A percentile compares a stretch with the other conserved stretches of the same genome.
phyloP scores from a whole-genome alignment of 225 moss, liverwort and hornwort genomes.

The Sphagnum tenellum region DNA sequence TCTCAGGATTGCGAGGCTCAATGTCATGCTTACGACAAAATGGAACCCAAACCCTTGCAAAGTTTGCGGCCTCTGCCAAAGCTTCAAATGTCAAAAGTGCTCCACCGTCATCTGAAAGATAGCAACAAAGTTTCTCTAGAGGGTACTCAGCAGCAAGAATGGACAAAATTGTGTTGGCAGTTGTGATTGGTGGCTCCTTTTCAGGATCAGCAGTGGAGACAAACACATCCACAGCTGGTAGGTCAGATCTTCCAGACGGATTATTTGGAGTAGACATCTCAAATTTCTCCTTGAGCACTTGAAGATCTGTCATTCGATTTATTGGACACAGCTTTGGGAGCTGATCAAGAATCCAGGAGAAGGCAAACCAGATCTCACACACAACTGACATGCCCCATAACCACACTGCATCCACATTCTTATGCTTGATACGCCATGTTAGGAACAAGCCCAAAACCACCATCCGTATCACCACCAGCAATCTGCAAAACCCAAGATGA shows the following conservation, averaged over 20 bases:
- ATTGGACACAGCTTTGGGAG: slow-evolving; percentile 78
- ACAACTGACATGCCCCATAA: slow-evolving; percentile 92
- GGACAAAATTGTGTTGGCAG: slow-evolving; percentile 75
- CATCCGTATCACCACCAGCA: slow-evolving; percentile 60
- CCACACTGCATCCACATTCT: slow-evolving; percentile 79
- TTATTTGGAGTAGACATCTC: slow-evolving; percentile 61
- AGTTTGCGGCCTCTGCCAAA: slow-evolving; percentile 81
- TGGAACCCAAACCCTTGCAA: slow-evolving; percentile 86
- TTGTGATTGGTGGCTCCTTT: slow-evolving; percentile 84
- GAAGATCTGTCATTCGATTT: slow-evolving; percentile 70
- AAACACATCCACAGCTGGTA: slow-evolving; percentile 77
- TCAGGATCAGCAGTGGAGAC: slow-evolving; percentile 90
- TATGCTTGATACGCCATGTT: slow-evolving; percentile 56
- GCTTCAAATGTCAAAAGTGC: slow-evolving; percentile 78
- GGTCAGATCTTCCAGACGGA: slow-evolving; percentile 76
- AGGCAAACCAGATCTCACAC: slow-evolving; percentile 92
- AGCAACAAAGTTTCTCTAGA: slow-evolving; percentile 72
- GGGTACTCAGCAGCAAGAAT: slow-evolving; percentile 79
- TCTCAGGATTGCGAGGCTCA: slow-evolving; percentile 80
- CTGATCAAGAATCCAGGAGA: slow-evolving; percentile 91
- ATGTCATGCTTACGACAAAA: slow-evolving; percentile 84
- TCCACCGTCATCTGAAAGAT: slow-evolving; percentile 86
- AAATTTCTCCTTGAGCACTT: slow-evolving; percentile 66
- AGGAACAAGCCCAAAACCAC: slow-evolving; percentile 65
- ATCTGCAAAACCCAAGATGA: slow-evolving; percentile 20